Percentiles rank a stretch among this genome's conserved stretches.
phyloP scores from a whole-genome alignment of 139 green algal genomes.

The Asterochloris erici region DNA sequence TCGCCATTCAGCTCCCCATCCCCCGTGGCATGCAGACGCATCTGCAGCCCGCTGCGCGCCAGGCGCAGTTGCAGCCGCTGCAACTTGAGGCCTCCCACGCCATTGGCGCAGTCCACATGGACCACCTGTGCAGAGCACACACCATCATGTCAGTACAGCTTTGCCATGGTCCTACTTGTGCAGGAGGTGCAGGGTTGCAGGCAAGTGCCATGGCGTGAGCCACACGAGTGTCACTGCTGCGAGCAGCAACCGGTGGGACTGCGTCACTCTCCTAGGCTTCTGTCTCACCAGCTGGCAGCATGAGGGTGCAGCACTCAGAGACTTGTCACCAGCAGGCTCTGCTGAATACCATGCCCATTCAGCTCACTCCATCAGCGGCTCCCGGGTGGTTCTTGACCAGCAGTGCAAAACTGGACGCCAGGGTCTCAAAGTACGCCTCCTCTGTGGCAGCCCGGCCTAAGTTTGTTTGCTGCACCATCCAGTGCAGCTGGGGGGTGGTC shows the following conservation, averaged over 20 bases:
- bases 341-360: too few relatives aligned
- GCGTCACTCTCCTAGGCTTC: too few relatives aligned
- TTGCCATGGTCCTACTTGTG: neutral
- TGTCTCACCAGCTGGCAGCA: too few relatives aligned
- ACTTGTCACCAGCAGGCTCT: too few relatives aligned
- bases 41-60: conserved; percentile 38
- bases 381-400: conserved; percentile 10
- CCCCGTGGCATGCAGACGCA: conserved; percentile 41
- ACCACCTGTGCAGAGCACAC: conserved; percentile 33
- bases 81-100: conserved; percentile 81
- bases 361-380: too few relatives aligned
- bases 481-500: conserved; percentile 97
- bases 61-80: conserved; percentile 35
- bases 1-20: conserved; percentile 68
- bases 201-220: too few relatives aligned
- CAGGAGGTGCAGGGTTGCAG: neutral
- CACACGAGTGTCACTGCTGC: too few relatives aligned
- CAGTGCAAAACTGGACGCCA: conserved; percentile 29
- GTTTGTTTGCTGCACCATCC: conserved; percentile 38
- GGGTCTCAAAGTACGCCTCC: conserved; percentile 38
- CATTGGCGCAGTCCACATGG: conserved; percentile 92
- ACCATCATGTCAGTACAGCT: neutral
- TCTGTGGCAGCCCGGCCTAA: conserved; percentile 24
- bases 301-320: too few relatives aligned
- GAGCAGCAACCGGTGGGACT: too few relatives aligned